Evolutionary conservation across 495 filamentous ascomycete genomes (phyloP).

Genomic region (Hypoxylon perforatum): DNA sequence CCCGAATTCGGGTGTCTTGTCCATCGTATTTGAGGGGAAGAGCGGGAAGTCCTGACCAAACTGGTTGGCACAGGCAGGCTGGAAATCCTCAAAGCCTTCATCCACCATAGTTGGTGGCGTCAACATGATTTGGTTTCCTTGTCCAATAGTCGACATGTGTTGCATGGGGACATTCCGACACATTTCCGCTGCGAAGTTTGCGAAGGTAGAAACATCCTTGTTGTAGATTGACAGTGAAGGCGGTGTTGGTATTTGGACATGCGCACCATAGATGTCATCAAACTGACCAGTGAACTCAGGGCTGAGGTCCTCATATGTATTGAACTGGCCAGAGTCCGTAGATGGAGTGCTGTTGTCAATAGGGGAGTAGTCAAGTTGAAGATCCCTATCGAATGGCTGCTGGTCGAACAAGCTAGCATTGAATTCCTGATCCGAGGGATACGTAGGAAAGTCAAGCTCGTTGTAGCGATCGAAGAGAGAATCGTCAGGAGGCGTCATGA

Average conservation of each 20-base stretch:
- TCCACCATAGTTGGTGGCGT: conserved; percentile 66
- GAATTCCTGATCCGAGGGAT: conserved; percentile 51
- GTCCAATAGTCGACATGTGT: conserved; percentile 71
- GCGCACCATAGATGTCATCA: conserved; percentile 67
- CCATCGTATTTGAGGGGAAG: conserved; percentile 48
- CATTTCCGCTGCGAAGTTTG: conserved; percentile 44
- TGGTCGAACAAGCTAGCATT: conserved; percentile 43
- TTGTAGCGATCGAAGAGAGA: conserved; percentile 45
- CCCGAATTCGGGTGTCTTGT: conserved; percentile 39
- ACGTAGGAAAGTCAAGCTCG: conserved; percentile 55
- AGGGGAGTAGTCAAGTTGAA: conserved; percentile 62
- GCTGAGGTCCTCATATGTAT: conserved; percentile 58
- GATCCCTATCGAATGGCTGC: conserved; percentile 51
- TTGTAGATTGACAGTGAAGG: conserved; percentile 49
- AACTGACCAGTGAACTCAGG: conserved; percentile 59
- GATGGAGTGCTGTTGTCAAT: conserved; percentile 60
- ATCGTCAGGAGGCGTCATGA: conserved; percentile 58
- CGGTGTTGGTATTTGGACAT: conserved; percentile 55
- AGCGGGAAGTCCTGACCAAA: conserved; percentile 60
- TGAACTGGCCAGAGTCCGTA: conserved; percentile 58
- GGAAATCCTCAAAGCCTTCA: conserved; percentile 63
- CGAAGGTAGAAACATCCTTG: conserved; percentile 53
- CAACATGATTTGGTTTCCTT: conserved; percentile 72
- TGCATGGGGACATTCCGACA: conserved; percentile 53
- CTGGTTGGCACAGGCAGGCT: conserved; percentile 43